Evolutionary conservation across 2,329 filamentous ascomycete species (phyloP).

Genomic region (Davidsoniella neocaledoniae): DNA sequence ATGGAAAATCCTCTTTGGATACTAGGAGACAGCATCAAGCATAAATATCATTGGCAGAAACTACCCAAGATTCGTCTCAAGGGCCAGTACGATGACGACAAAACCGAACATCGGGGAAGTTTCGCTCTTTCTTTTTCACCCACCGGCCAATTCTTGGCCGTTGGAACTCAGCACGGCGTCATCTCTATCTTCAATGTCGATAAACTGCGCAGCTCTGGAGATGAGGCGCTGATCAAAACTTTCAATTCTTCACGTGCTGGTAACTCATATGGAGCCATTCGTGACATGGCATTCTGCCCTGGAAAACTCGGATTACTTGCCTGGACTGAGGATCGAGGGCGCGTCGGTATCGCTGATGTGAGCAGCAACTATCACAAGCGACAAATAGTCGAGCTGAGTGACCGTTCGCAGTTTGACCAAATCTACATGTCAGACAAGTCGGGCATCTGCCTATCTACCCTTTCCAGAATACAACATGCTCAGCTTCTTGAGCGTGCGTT

Average conservation of each 20-base stretch:
- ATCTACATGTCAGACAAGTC: conserved; percentile 17
- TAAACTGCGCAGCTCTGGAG: conserved; percentile 26
- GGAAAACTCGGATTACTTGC: conserved; percentile 79
- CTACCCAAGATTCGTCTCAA: conserved; percentile 38
- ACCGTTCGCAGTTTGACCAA: conserved; percentile 18
- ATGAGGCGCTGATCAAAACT: conserved; percentile 51
- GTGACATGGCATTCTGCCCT: conserved; percentile 84
- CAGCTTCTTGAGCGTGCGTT: conserved; percentile 4
- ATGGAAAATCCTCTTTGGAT: conserved; percentile 20
- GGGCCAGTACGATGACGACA: conserved; percentile 38
- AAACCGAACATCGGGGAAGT: conserved; percentile 44
- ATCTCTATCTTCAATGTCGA: conserved; percentile 57
- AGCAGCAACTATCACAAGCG: conserved; percentile 48
- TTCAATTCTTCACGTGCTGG: conserved; percentile 64
- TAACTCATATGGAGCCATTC: conserved; percentile 58
- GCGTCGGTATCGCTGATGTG: conserved; percentile 57
- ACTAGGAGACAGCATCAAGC: background rate
- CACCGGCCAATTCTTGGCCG: conserved; percentile 52
- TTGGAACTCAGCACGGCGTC: conserved; percentile 65
- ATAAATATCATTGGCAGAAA: conserved; percentile 32
- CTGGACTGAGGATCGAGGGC: conserved; percentile 79
- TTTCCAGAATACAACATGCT: conserved; percentile 2
- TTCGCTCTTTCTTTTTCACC: conserved; percentile 66
- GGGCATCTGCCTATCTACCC: background rate
- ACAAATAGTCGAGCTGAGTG: conserved; percentile 53